These are phyloP conservation scores for Euphorbia schlechtendalii DNA, from an alignment of 441 rosid genomes.

Conservation along the genomic window DNA sequence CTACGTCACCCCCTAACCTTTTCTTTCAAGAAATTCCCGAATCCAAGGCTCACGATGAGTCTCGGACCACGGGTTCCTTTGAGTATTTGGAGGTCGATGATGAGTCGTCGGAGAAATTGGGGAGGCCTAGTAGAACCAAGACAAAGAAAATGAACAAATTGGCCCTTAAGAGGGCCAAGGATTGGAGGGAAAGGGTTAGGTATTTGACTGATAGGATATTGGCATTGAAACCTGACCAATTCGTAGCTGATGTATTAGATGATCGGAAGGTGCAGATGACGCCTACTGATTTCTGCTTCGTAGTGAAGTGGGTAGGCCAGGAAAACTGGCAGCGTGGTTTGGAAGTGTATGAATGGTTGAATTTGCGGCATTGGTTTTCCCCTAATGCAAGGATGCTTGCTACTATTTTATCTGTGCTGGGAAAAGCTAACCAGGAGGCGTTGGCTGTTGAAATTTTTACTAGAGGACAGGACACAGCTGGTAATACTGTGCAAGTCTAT, in stretches of 20 bases:
- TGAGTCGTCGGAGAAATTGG: conserved; percentile 36
- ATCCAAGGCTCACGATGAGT: conserved; percentile 9
- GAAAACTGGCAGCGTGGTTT: conserved; percentile 86
- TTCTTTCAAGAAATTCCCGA: conserved; percentile 19
- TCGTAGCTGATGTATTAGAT: conserved; percentile 81
- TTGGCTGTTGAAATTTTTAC: conserved; percentile 73
- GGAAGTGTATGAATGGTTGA: conserved; percentile 92
- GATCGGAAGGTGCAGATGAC: conserved; percentile 76
- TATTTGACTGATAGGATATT: conserved; percentile 58
- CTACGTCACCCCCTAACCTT: conserved; percentile 23
- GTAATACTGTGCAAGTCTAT: conserved; percentile 75
- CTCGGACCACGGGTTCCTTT: not conserved
- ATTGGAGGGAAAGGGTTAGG: conserved; percentile 83
- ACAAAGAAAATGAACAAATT: conserved; percentile 79
- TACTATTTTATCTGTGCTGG: conserved; percentile 73
- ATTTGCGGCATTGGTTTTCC: conserved; percentile 72
- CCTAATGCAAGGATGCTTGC: conserved; percentile 84
- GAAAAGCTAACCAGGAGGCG: conserved; percentile 72
- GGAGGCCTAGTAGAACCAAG: conserved; percentile 44
- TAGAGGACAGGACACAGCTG: conserved; percentile 49
- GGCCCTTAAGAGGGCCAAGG: conserved; percentile 78
- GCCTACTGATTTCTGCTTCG: conserved; percentile 80
- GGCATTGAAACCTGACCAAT: conserved; percentile 46
- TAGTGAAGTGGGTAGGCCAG: conserved; percentile 78
- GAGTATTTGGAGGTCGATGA: conserved; percentile 21